phyloP scores from a whole-genome alignment of 331 rosid genomes.

The Acacia concinna region DNA sequence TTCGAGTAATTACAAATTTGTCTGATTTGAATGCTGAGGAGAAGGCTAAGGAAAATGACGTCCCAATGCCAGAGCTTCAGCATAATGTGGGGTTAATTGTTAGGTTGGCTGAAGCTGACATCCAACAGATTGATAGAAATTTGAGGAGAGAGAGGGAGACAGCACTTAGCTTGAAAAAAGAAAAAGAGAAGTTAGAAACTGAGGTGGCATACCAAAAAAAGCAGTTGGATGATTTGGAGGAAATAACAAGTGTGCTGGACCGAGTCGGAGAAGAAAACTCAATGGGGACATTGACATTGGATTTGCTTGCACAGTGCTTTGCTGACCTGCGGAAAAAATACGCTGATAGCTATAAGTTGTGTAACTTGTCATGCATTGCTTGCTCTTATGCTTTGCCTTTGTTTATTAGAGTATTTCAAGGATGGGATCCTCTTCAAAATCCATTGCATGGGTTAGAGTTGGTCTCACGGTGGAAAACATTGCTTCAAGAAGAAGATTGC shows the following conservation, averaged over 20 bases:
- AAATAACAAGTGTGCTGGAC: conserved; percentile 53
- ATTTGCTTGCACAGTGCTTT: conserved; percentile 64
- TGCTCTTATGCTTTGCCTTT: conserved; percentile 80
- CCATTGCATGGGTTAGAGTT: conserved; percentile 72
- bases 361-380: conserved; percentile 86
- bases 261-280: conserved; percentile 60
- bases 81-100: conserved; percentile 73
- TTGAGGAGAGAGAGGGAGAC: conserved; percentile 78
- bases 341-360: conserved; percentile 69
- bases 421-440: conserved; percentile 90
- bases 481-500: conserved; percentile 78
- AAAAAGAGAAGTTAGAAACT: conserved; percentile 63
- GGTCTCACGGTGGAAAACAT: conserved; percentile 65
- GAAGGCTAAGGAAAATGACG: conserved; percentile 69
- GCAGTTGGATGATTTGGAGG: conserved; percentile 64
- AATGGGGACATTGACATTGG: conserved; percentile 66
- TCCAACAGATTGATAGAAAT: conserved; percentile 83
- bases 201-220: conserved; percentile 64
- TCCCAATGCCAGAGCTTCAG: conserved; percentile 97
- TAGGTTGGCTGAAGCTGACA: conserved; percentile 77
- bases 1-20: conserved; percentile 71
- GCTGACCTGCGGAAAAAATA: conserved; percentile 56
- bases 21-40: conserved; percentile 92
- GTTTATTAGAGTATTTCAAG: conserved; percentile 79
- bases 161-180: conserved; percentile 71